Evolutionary conservation across 345 rosid species (phyloP).

Genomic region (Salix viminalis): DNA sequence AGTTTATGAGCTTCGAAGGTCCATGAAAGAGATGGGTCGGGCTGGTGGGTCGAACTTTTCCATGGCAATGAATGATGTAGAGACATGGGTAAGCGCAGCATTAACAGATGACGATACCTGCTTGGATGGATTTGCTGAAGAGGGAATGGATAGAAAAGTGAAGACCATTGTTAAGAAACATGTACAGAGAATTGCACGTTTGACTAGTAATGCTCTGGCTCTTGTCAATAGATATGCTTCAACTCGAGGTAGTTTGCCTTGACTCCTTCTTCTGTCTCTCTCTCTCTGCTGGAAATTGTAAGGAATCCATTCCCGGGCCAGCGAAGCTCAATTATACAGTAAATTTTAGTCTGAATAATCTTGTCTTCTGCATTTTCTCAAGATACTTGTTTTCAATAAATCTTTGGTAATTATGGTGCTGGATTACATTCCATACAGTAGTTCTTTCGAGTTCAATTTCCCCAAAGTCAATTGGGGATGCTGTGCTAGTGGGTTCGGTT

Average conservation of each 20-base stretch:
- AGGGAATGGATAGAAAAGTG: slow-evolving; percentile 10
- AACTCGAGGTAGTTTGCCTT: slow-evolving; percentile 10
- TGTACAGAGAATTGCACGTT: slow-evolving; percentile 35
- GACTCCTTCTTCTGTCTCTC: not conserved
- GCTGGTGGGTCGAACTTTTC: slow-evolving; percentile 7
- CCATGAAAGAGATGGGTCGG: slow-evolving; percentile 36
- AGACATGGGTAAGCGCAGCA: slow-evolving; percentile 64
- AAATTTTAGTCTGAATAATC: not conserved
- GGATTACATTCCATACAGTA: not conserved
- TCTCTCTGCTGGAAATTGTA: not conserved
- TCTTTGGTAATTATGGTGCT: not conserved
- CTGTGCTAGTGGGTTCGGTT: not conserved
- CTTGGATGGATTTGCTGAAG: slow-evolving; percentile 37
- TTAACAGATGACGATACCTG: slow-evolving; percentile 55
- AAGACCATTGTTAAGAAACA: slow-evolving; percentile 35
- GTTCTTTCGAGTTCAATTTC: not conserved
- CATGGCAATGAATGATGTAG: slow-evolving; percentile 28
- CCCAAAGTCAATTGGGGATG: not conserved
- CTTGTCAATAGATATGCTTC: slow-evolving; percentile 45
- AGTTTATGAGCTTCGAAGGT: slow-evolving; percentile 45
- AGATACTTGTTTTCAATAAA: not conserved
- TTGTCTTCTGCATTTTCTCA: not conserved
- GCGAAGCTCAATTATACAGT: not conserved
- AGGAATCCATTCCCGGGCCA: not conserved
- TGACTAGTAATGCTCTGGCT: slow-evolving; percentile 61